These are phyloP conservation scores for Mesembryanthemum crystallinum DNA, from an alignment of 148 eudicot species.

Conservation along the genomic window DNA sequence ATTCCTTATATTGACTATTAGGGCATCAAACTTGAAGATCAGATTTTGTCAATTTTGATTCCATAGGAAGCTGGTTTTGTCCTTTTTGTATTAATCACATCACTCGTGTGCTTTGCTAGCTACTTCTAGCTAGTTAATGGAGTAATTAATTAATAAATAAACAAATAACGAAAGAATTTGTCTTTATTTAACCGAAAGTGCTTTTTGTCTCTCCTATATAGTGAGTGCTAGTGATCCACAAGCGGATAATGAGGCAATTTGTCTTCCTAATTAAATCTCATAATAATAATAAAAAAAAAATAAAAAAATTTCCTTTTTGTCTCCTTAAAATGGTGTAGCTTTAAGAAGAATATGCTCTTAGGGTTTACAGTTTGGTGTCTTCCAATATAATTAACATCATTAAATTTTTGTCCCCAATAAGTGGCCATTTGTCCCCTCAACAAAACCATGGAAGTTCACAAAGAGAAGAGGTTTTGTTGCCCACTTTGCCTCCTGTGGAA, in stretches of 20 bases:
- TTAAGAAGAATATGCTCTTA: constrained; percentile 29
- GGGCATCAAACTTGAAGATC: constrained; percentile 19
- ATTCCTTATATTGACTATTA: constrained; percentile 30
- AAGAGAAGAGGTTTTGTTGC: constrained; percentile 21
- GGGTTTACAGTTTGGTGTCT: constrained; percentile 23
- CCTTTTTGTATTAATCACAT: constrained; percentile 28
- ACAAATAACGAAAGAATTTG: too few relatives aligned
- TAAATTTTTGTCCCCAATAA: constrained; percentile 18
- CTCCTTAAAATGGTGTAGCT: constrained; percentile 25
- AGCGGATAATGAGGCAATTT: constrained; percentile 37
- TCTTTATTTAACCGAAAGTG: constrained; percentile 26
- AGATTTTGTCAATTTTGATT: constrained; percentile 39
- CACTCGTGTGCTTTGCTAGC: constrained; percentile 35
- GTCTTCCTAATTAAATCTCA: constrained; percentile 26
- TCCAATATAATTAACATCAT: constrained; percentile 21
- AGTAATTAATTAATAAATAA: constrained; percentile 7
- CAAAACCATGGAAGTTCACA: constrained; percentile 37
- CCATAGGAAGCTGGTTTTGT: constrained; percentile 30
- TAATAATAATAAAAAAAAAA: too few relatives aligned
- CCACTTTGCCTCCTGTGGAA: constrained; percentile 34
- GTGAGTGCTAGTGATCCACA: constrained; percentile 21
- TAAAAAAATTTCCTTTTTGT: constrained; percentile 25
- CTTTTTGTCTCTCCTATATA: constrained; percentile 26
- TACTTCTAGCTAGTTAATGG: neutral
- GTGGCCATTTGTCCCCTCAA: constrained; percentile 30